Evolutionary conservation across 192 early-diverging fungal species (phyloP).

Genomic region (Coemansia javaensis): DNA sequence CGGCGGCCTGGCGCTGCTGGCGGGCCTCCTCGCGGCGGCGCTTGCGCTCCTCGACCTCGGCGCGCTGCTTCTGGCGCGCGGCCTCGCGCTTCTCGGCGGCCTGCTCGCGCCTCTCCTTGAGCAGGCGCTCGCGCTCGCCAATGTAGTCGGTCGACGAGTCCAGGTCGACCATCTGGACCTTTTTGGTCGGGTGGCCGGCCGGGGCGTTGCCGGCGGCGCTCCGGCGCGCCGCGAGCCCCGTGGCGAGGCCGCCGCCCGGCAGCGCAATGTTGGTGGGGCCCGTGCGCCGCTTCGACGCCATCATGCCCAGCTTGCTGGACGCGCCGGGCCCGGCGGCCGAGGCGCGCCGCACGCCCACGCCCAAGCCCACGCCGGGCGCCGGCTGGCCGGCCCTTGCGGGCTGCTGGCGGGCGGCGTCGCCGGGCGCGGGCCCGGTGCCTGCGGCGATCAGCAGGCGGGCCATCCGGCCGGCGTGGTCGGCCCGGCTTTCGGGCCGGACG

Average conservation of each 20-base stretch:
- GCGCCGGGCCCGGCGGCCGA: not conserved
- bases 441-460: slow-evolving; percentile 20
- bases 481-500: slow-evolving; percentile 7
- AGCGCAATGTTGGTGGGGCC: slow-evolving; percentile 15
- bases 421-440: not conserved
- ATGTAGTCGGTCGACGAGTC: slow-evolving; percentile 9
- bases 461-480: slow-evolving; percentile 33
- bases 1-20: slow-evolving; percentile 7
- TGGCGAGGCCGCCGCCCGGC: slow-evolving; percentile 9
- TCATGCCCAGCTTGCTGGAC: slow-evolving; percentile 21
- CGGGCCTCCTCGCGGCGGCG: slow-evolving; percentile 22
- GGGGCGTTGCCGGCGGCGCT: not conserved
- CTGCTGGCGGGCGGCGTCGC: not conserved
- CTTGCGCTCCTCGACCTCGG: slow-evolving; percentile 25
- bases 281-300: slow-evolving; percentile 9
- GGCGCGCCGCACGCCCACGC: slow-evolving; percentile 11
- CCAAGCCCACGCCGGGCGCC: not conserved
- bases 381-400: not conserved
- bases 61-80: slow-evolving; percentile 16
- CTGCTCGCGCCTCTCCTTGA: slow-evolving; percentile 14
- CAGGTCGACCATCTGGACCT: slow-evolving; percentile 20
- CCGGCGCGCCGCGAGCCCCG: not conserved
- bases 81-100: slow-evolving; percentile 27
- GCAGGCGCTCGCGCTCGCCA: slow-evolving; percentile 21
- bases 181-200: slow-evolving; percentile 10